A percentile compares a stretch with the other conserved stretches of the same genome.
These are phyloP conservation scores for Metschnikowia aberdeeniae DNA, from an alignment of 805 yeast species.

Conservation along the genomic window DNA sequence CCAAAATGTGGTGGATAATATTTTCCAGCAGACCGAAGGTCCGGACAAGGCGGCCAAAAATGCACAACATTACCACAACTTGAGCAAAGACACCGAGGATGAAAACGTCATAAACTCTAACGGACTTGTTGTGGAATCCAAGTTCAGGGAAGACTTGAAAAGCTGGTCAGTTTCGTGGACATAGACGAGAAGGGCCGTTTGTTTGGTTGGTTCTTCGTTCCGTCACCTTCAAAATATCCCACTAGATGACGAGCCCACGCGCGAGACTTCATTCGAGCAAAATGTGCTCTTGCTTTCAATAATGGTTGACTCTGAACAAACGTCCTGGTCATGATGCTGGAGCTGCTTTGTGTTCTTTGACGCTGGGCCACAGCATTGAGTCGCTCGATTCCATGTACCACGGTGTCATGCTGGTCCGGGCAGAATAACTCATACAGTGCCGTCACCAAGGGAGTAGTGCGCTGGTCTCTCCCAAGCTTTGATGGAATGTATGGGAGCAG, in stretches of 20 bases:
- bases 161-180: conserved; percentile 30
- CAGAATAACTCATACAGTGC: not conserved
- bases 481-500: conserved; percentile 16
- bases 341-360: not conserved
- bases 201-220: not conserved
- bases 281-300: conserved; percentile 9
- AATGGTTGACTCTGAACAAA: conserved; percentile 10
- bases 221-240: conserved; percentile 6
- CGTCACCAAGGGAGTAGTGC: not conserved
- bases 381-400: not conserved
- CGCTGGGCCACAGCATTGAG: not conserved
- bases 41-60: conserved; percentile 15
- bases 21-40: conserved; percentile 44
- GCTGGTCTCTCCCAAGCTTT: conserved; percentile 3
- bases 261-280: conserved; percentile 9
- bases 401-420: not conserved
- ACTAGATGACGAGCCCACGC: conserved; percentile 10
- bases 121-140: conserved; percentile 41
- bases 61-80: conserved; percentile 18
- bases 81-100: conserved; percentile 20
- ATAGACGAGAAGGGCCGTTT: conserved; percentile 1
- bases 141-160: conserved; percentile 33
- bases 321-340: not conserved
- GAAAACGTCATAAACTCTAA: conserved; percentile 25
- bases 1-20: conserved; percentile 67